A percentile compares a stretch with the other conserved stretches of the same genome.
Evolutionary conservation across 208 protist species (phyloP).

Genomic region (Angomonas desouzai): DNA sequence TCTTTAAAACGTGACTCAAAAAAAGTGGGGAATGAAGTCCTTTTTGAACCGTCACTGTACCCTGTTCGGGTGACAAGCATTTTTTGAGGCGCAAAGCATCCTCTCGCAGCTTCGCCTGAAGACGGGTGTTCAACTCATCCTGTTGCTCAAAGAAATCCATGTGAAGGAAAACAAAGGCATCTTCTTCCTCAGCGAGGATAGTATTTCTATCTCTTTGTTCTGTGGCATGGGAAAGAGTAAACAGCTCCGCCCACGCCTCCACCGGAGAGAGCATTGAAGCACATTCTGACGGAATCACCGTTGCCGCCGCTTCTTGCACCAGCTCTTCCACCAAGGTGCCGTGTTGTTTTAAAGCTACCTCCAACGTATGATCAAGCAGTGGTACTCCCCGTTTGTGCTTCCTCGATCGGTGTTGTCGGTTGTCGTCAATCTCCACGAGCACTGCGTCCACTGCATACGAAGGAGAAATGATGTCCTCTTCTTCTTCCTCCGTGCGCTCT

Average conservation of each 20-base stretch:
- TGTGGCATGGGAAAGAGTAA: not conserved
- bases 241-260: not conserved
- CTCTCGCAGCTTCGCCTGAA: not conserved
- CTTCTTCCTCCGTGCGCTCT: not conserved
- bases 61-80: not conserved
- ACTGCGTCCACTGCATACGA: not conserved
- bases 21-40: not conserved
- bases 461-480: not conserved
- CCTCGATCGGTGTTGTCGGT: not conserved
- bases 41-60: not conserved
- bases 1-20: not conserved
- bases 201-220: not conserved
- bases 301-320: not conserved
- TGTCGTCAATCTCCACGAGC: not conserved
- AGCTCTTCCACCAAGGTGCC: not conserved
- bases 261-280: not conserved
- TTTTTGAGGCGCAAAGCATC: not conserved
- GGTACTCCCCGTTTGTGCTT: not conserved
- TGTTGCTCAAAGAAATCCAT: conserved; percentile 2
- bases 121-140: not conserved
- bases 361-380: not conserved
- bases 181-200: not conserved
- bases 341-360: not conserved
- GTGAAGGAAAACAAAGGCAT: not conserved
- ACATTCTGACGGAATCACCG: not conserved